Evolutionary conservation across 495 filamentous ascomycete genomes (phyloP), one percentile per base, ranked within the genome.

Genomic region (Daldinia childiae): DNA sequence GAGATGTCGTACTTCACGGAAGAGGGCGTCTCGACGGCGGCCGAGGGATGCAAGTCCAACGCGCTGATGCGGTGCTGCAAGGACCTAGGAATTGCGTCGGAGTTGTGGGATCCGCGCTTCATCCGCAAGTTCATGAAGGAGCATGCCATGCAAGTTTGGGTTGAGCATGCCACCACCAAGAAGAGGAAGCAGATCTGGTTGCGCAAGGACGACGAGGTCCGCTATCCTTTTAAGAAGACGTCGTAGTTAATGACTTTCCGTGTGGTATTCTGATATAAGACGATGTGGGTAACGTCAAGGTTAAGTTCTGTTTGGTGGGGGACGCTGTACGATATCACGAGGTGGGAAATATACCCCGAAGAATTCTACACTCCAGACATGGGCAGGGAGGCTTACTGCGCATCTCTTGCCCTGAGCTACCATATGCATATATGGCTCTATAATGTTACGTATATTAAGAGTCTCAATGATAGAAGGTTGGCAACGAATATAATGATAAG

Each of bases 11-110:
- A 98, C 80, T 99, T 98, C 81, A 89, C 87, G 59, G 89, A 92
- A 12, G 93, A 97, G 62, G 93, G 92, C 52, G 95, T 99, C 65
- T 93, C 95, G n/a, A 98, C 94, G 1, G 95, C 96, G 0, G 94
- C 94, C 32, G 95, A 99, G 79, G 95, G 95, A 19, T 97, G 93
- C 83, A 96, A 97, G 79, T 97, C 93, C 17, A 99, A 98, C 79
- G 95, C 95, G 19, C 85, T 99, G 61, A 93, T 97, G 85, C 91
- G 95, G 26, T 97, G 93, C 83, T 98, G 96, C 83, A 99, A 99
- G 82, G 95, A 99, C 79, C 86, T 99, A 24, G 95, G 95, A 12
- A 91, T 99, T 62, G 96, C 94, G 3, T 93, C 90, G 72, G 95
- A 99, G 80, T 83, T 99, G 43, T 99, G 95, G 95, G 95, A 99